Base-by-base conservation (phyloP, 257 asterid species). In the Phtheirospermum japonicum region DNA sequence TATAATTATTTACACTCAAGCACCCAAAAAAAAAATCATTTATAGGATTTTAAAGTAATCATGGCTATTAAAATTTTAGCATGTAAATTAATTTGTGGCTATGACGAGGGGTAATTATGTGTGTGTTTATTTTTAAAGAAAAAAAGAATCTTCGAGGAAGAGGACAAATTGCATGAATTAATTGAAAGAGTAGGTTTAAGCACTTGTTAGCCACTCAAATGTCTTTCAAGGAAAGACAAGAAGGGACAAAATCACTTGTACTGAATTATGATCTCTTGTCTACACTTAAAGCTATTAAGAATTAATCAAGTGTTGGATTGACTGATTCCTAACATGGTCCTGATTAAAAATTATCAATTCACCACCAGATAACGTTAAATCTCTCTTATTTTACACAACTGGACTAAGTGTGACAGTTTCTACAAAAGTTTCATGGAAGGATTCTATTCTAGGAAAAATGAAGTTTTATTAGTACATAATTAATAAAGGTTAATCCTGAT, bases 281-380 rank as follows among this genome's bases (percentile, higher is more conserved):
- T 78, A 54, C 10, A 40, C 75, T 58, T 63, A 71, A 65, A 73
- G 50, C 61, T 73, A 43, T 60, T 66, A 53, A 62, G 28, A 16
- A 36, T 32, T 59, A 70, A 74, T 74, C 69, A 10, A 64, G 57
- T 34, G 19, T 63, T 19, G 66, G 51, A 71, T 6, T 68, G 87
- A 85, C 85, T 58, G 69, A 43, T 79, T 65, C 88, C 88, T 80
- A 83, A 80, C 88, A 57, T 33, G 55, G 72, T 34, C 62, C 79
- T 76, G 51, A 46, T 37, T 56, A 23, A 53, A 37, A 18, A 37
- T 36, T 56, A 59, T 68, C 60, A 42, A 64, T 71, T 59, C 67
- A 52, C 62, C 67, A 32, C 54, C 67, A 48, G 3, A 23, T 43
- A 53, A 19, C 4, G 5, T 30, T 56, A 18, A 18, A 37, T 5